Base-by-base conservation (phyloP, 257 asterid species). In the Nemophila menziesii region DNA sequence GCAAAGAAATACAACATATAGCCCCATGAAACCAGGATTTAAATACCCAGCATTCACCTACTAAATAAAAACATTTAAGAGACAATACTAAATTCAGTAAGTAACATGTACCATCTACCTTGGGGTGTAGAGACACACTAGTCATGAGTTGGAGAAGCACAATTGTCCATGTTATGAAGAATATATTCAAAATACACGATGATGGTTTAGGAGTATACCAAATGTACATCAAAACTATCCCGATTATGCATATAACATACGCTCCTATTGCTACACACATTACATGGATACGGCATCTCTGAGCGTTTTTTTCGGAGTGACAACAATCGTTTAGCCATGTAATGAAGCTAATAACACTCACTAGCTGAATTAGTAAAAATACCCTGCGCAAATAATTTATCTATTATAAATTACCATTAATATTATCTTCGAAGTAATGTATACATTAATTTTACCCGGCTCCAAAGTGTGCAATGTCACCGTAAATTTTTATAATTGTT, bases 101-200 rank as follows among this genome's bases (percentile, higher is more conserved):
- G 17, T 7, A 2, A n/a, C n/a, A n/a, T n/a, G 10, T 17, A 12
- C 5, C 16, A 43, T 60, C 49, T 45, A 51, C 79, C 33, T 67
- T 67, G 33, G 72, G 75, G 55, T 71, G 79, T 53, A 64, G 75
- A 46, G 79, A 67, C 20, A 60, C 69, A 44, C 67, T 71, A 36
- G 79, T 71, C 79, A 71, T 71, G 16, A 71, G 60, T 33, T 71
- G 79, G 60, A 71, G 67, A 43, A 71, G 75, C 22, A 63, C 79
- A 21, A 71, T 51, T n/a, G 75, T 71, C 75, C 79, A 71, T 20
- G 79, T 59, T 48, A 71, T 67, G 72, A 67, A 71, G 61, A 71
- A 67, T 10, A 71, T 71, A 51, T 71, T 71, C 22, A 71, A 72
- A 40, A 67, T 57, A 57, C 79, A 71, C 16, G 75, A 67, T 11